phyloP scores from a whole-genome alignment of 1,139 yeast species.

The Spencermartinsiella ligniputridi region DNA sequence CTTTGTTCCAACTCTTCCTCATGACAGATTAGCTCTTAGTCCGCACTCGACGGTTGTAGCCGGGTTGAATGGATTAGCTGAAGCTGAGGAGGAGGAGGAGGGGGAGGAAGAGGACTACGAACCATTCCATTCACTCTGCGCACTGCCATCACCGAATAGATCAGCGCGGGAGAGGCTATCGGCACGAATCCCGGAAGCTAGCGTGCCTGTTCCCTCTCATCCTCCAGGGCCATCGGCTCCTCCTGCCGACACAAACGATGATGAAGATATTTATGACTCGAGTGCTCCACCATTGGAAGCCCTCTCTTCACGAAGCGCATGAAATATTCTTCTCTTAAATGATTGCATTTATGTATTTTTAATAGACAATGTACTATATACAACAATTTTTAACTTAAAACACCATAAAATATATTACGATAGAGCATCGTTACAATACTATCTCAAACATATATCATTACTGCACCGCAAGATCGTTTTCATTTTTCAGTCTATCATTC shows the following conservation, averaged over 20 bases:
- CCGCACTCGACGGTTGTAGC: too few relatives aligned
- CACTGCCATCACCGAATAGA: too few relatives aligned
- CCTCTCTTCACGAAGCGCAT: neutral
- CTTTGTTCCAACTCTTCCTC: slow-evolving; percentile 4
- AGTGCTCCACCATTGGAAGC: slow-evolving; percentile 7
- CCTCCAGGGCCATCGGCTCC: slow-evolving; percentile 7
- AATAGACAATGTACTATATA: neutral
- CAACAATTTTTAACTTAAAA: neutral
- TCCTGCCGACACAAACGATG: slow-evolving; percentile 3
- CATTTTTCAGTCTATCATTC: slow-evolving; percentile 6
- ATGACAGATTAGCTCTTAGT: neutral
- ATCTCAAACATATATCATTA: slow-evolving; percentile 3
- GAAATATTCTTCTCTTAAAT: slow-evolving; percentile 2
- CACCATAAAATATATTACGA: slow-evolving; percentile 1
- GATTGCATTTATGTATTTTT: too few relatives aligned
- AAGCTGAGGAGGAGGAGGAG: too few relatives aligned
- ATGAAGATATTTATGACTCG: slow-evolving; percentile 6
- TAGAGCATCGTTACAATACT: neutral
- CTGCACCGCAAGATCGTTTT: slow-evolving; percentile 1
- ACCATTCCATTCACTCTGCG: too few relatives aligned
- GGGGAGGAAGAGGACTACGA: too few relatives aligned
- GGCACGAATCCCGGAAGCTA: too few relatives aligned
- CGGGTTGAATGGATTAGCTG: too few relatives aligned
- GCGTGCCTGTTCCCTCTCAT: slow-evolving; percentile 3
- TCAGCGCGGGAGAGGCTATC: too few relatives aligned